Conservation (phyloP, 441 rosid genomes). For the Gossypium lobatum region DNA sequence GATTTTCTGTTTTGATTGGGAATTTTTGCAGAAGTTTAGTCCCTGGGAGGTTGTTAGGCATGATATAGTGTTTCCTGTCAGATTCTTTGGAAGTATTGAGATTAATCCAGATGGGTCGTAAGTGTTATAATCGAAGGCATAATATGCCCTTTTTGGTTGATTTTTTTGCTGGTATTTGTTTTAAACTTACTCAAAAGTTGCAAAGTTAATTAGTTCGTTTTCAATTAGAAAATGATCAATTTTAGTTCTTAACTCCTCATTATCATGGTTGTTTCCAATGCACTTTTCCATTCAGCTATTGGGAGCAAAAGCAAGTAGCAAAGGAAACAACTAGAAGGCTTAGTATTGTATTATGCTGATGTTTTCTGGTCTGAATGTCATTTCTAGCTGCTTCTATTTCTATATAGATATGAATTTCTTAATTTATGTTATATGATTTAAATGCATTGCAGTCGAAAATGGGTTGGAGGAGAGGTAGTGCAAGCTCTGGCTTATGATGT, state of each 20-base stretch:
- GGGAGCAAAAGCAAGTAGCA: not conserved
- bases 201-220: not conserved
- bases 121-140: conserved; percentile 28
- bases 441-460: conserved; percentile 61
- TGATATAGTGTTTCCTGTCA: conserved; percentile 76
- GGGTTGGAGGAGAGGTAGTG: conserved; percentile 86
- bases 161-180: not conserved
- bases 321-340: not conserved
- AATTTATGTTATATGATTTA: conserved; percentile 21
- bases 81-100: conserved; percentile 77
- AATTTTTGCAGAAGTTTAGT: conserved; percentile 78
- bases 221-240: not conserved
- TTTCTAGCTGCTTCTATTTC: not conserved
- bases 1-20: conserved; percentile 28
- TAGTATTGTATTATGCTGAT: not conserved
- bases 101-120: conserved; percentile 80
- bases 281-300: not conserved
- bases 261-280: not conserved
- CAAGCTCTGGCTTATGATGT: conserved; percentile 98
- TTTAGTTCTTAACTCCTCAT: not conserved
- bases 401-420: not conserved
- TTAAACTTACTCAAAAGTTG: not conserved
- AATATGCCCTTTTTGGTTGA: not conserved
- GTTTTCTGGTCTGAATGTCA: not conserved
- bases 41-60: conserved; percentile 99